Conservation (phyloP, 2,329 filamentous ascomycete species). For the Microdochium nivale region DNA sequence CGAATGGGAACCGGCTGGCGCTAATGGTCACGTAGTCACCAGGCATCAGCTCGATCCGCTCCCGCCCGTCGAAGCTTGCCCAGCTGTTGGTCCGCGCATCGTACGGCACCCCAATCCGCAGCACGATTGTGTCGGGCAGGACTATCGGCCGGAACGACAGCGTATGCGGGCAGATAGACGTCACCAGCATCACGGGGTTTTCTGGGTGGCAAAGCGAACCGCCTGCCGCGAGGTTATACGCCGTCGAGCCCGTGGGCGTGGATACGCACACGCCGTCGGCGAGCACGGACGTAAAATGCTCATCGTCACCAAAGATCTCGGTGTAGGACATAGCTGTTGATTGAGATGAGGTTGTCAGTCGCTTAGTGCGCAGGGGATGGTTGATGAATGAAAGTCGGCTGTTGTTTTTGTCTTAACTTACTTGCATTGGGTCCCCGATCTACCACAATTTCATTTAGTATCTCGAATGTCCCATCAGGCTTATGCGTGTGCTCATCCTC, state of each 20-base stretch:
- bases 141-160: conserved; percentile 95
- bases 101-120: conserved; percentile 91
- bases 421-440: conserved; percentile 90
- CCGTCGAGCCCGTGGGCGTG: conserved; percentile 89
- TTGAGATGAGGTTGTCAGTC: conserved; percentile 3
- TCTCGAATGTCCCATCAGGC: conserved; percentile 78
- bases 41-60: conserved; percentile 69
- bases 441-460: conserved; percentile 94
- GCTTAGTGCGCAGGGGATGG: neutral
- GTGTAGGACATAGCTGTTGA: conserved; percentile 74
- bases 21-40: conserved; percentile 83
- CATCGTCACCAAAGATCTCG: conserved; percentile 89
- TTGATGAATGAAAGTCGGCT: neutral
- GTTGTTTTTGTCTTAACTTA: conserved; percentile 31
- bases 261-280: conserved; percentile 92
- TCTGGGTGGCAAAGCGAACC: conserved; percentile 92
- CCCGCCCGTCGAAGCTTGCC: conserved; percentile 96
- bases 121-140: conserved; percentile 88
- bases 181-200: conserved; percentile 91
- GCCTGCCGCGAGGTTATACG: conserved; percentile 93
- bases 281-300: conserved; percentile 88
- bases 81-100: conserved; percentile 82
- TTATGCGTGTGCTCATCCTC: conserved; percentile 79
- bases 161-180: conserved; percentile 90
- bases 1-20: conserved; percentile 73